Evolutionary conservation across 1,284 basidiomycete species (phyloP), one percentile per base, ranked within the genome.

Genomic region (Paramarasmius palmivorus): DNA sequence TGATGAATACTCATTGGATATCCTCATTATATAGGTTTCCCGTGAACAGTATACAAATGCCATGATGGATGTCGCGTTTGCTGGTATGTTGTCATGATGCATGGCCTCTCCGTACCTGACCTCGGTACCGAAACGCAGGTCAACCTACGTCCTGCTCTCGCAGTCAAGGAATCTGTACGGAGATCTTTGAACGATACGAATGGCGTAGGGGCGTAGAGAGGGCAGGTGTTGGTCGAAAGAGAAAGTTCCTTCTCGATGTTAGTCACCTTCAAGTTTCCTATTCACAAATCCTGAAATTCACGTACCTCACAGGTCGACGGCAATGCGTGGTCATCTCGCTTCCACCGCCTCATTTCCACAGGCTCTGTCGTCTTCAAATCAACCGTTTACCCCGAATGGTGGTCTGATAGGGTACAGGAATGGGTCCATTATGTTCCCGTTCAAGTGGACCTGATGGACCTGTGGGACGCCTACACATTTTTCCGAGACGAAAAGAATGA

Each of bases 301-400:
- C 47, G n/a, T 19, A 25, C 34, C 20, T n/a, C 22, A 14, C 55
- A 80, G 78, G 66, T 81, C 4, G 83, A 88, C 59, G 86, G 86
- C 1, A 86, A 88, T 59, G 86, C 82, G 1, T 88, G 86, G 85
- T 84, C 81, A 8, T 77, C 81, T 29, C 77, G 87, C 1, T 89
- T 88, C 67, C 84, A 86, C 58, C 72, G 84, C 0, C 72, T 88
- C 9, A 79, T 90, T 58, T 78, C 79, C 23, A 77, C 80, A 23
- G 83, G 84, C 49, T 76, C 84, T 2, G 68, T 87, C 35, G 69
- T 88, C 9, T 79, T 88, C 65, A 88, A 87, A 63, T 69, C 78
- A 4, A 87, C 83, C 0, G 72, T 82, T 36, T 86, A 83, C 59
- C 83, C 83, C 0, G 84, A 87, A 66, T 88, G 84, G 68, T 72